phyloP scores from a whole-genome alignment of 345 rosid genomes.

The Hibiscus syriacus region DNA sequence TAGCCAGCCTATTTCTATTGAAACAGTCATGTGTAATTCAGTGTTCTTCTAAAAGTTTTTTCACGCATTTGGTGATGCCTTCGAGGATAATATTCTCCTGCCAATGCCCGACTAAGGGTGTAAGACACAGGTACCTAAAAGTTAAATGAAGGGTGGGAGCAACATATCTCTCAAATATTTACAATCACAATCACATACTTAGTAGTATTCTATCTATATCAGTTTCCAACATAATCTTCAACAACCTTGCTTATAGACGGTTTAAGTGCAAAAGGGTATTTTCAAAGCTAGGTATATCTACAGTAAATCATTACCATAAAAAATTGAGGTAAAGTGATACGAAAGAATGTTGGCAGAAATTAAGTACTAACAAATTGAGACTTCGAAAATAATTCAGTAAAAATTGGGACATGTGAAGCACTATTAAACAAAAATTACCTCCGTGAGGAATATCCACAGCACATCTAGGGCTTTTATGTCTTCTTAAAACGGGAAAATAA shows the following conservation, averaged over 20 bases:
- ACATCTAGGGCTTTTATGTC: conserved; percentile 37
- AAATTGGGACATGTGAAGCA: neutral
- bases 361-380: neutral
- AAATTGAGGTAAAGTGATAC: too few species aligned
- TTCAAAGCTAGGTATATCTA: neutral
- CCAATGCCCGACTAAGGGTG: too few species aligned
- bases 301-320: too few species aligned
- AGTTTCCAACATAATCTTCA: neutral
- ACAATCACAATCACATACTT: neutral
- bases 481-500: conserved; percentile 22
- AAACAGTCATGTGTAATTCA: too few species aligned
- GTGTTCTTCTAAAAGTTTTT: too few species aligned
- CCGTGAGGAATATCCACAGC: conserved; percentile 53
- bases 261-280: neutral
- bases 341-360: too few species aligned
- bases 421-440: conserved; percentile 32
- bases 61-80: too few species aligned
- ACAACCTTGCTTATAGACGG: neutral
- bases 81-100: too few species aligned
- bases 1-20: neutral
- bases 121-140: neutral
- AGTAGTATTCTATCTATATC: neutral
- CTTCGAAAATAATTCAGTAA: neutral
- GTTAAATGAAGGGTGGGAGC: neutral
- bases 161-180: neutral